Evolutionary conservation across 2,329 filamentous ascomycete species (phyloP).

Genomic region (Nigrospora oryzae): DNA sequence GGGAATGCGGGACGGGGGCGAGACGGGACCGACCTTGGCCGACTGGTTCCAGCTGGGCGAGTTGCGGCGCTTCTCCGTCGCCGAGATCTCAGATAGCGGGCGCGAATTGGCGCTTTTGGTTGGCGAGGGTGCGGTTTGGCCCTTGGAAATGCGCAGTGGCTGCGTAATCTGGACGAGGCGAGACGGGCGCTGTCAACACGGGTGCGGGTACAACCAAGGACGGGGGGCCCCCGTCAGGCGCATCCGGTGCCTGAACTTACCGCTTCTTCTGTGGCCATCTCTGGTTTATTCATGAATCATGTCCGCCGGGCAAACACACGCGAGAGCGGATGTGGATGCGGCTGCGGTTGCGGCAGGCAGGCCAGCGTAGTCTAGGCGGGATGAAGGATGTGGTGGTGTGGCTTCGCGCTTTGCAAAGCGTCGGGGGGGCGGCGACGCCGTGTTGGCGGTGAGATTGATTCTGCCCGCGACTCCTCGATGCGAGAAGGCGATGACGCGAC

Average conservation of each 20-base stretch:
- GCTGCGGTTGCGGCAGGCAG: too few species aligned
- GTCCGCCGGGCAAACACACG: background rate
- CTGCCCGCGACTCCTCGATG: too few species aligned
- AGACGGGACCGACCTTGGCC: constrained; percentile 51
- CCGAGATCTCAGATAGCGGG: constrained; percentile 82
- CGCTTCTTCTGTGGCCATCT: constrained; percentile 3
- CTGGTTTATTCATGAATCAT: constrained; percentile 1
- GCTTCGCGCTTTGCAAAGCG: too few species aligned
- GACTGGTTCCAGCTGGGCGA: constrained; percentile 82
- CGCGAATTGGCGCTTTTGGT: constrained; percentile 57
- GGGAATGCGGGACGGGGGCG: constrained; percentile 9
- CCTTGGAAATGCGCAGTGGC: constrained; percentile 74
- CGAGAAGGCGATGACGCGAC: too few species aligned
- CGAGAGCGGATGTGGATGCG: background rate
- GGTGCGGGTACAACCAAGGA: background rate
- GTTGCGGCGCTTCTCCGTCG: constrained; percentile 79
- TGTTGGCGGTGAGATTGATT: too few species aligned
- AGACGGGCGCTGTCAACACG: background rate
- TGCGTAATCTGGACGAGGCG: constrained; percentile 30
- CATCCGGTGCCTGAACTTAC: background rate
- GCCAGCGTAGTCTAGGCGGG: too few species aligned
- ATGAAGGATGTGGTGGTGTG: too few species aligned
- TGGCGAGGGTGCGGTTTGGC: constrained; percentile 31
- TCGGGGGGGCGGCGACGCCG: too few species aligned
- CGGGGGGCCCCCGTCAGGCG: too few species aligned